Evolutionary conservation across 192 early-diverging fungal species (phyloP), one percentile per base, ranked within the genome.

Genomic region (Cetraspora pellucida): DNA sequence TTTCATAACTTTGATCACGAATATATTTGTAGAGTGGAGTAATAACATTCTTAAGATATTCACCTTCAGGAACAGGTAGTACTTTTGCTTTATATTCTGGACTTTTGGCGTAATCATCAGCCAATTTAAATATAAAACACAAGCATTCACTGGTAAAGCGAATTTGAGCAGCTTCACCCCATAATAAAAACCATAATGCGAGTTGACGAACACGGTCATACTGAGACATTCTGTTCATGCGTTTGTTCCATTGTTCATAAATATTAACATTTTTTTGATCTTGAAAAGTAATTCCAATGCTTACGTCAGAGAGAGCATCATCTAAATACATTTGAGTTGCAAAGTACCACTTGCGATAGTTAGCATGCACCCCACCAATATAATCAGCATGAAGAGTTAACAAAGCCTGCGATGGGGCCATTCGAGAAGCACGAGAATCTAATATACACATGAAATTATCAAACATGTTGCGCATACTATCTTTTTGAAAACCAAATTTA

Each of bases 311-410:
- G n/a, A n/a, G 76, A 5, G 82, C 84, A 67, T 87, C 87, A 60
- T 89, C 83, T 69, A 87, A 79, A 72, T 91, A 89, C 27, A 91
- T 80, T 75, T 90, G 88, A 10, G 92, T 87, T 31, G 90, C 91
- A 82, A 94, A 93, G 82, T 90, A 94, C 93, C 93, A 94, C 68
- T 89, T 91, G 25, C 92, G 87, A 79, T 93, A 94, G 84, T 94
- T 94, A 71, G 92, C 89, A 66, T 91, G 82, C 77, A 91, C 90
- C 50, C 93, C 93, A 66, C 92, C 93, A 77, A 94, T 89, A 72
- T 90, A 92, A 77, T 94, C 93, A 14, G 91, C 90, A 77, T 94
- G 92, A 16, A 94, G 77, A 52, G 90, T 90, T 30, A 90, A 81
- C 54, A 94, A 74, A 44, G 93, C 93, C 80, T 90, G 85, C 17